Base-by-base conservation (phyloP, 2,329 filamentous ascomycete species). In the Fusarium buxicola region DNA sequence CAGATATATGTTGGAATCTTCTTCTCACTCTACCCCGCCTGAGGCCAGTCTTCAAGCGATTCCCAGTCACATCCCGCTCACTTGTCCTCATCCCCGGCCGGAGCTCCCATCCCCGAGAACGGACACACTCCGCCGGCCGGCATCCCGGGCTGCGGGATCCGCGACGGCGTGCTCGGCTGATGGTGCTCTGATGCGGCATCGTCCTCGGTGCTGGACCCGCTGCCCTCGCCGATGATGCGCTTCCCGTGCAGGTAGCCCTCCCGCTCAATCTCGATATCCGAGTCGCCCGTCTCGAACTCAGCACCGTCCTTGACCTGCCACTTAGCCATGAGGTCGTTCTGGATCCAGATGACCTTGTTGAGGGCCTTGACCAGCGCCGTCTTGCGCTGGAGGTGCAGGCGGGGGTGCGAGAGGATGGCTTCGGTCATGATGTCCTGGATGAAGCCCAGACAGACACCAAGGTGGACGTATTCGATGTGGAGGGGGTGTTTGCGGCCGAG, bases 281-380 rank as follows among this genome's bases (percentile, higher is more conserved):
- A 80, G 11, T 80, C 77, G 13, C 77, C 77, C 2, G 76, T 70
- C 25, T 75, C 74, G 63, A 80, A 86, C 74, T 92, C 89, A 31
- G 88, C 84, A 45, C 88, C 88, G 64, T 91, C 88, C 30, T 84
- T 81, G 31, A 91, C 85, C 69, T 92, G 91, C 89, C 90, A 94
- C 74, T 90, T 91, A n/a, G 91, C 89, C 74, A 94, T 91, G 27
- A 94, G 81, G 74, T 94, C 91, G 72, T 94, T 94, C 76, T 94
- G 92, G 66, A 94, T 93, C 91, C 91, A 94, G 64, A 94, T 89
- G 24, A 94, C 88, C 75, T 95, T 94, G 61, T 87, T 87, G 18
- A 94, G 80, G 1, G 92, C 91, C 73, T 89, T 91, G 41, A 94
- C 83, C 5, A 94, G 82, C 18, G 86, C 88, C 15, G 90, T 88